Conservation (phyloP, 2,329 filamentous ascomycete species). For the Colletotrichum godetiae region DNA sequence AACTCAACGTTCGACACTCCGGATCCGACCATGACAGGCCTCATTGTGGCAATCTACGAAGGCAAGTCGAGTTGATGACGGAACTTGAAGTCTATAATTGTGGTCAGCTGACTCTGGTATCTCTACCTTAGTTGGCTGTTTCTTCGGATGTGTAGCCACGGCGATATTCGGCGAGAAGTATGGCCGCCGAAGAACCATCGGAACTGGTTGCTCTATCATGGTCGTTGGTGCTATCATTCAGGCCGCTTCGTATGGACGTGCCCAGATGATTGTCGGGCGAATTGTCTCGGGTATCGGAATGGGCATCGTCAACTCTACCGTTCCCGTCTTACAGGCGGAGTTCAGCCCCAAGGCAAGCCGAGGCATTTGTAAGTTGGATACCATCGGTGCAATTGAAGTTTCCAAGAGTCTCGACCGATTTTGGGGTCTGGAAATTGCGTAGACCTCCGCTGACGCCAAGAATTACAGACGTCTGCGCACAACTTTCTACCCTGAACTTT, state of each 20-base stretch:
- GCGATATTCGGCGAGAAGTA: slow-evolving; percentile 55
- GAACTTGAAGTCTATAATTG: not conserved
- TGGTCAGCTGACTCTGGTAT: not conserved
- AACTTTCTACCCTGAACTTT: slow-evolving; percentile 59
- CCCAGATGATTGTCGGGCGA: slow-evolving; percentile 58
- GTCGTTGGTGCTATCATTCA: slow-evolving; percentile 57
- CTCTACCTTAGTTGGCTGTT: slow-evolving; percentile 41
- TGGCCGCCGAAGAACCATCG: slow-evolving; percentile 54
- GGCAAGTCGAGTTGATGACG: slow-evolving; percentile 34
- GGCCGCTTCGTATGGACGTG: slow-evolving; percentile 52
- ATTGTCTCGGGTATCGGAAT: slow-evolving; percentile 60
- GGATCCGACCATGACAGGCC: slow-evolving; percentile 52
- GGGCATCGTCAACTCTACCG: slow-evolving; percentile 57
- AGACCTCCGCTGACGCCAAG: not conserved
- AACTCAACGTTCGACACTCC: slow-evolving; percentile 53
- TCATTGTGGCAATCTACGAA: slow-evolving; percentile 60
- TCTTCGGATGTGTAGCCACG: slow-evolving; percentile 40
- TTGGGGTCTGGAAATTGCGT: not conserved
- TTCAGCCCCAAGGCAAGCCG: slow-evolving; percentile 52
- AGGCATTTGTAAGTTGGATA: slow-evolving; percentile 42
- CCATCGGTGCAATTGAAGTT: not conserved
- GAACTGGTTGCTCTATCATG: slow-evolving; percentile 54
- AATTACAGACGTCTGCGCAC: slow-evolving; percentile 53
- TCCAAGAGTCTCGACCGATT: not conserved
- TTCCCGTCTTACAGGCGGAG: slow-evolving; percentile 57